Conservation (phyloP, 1,284 basidiomycete genomes). For the Pisolithus thermaeus region DNA sequence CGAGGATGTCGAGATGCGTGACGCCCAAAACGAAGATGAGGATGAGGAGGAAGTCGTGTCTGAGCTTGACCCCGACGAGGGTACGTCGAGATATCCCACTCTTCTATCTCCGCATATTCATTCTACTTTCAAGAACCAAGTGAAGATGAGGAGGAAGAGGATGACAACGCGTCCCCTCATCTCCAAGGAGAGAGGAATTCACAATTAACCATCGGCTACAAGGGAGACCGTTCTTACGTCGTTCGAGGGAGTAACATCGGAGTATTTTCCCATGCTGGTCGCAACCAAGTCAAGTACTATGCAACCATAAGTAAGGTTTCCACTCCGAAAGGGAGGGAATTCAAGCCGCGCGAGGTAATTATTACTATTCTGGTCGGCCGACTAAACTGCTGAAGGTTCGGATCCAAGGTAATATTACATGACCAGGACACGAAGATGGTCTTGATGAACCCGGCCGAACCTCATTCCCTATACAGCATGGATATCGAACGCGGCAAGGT, state of each 20-base stretch:
- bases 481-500: conserved; percentile 96
- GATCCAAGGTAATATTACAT: conserved; percentile 85
- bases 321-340: conserved; percentile 78
- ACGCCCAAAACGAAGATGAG: conserved; percentile 65
- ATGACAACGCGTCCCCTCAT: conserved; percentile 35
- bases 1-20: conserved; percentile 84
- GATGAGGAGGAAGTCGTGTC: conserved; percentile 71
- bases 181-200: conserved; percentile 71
- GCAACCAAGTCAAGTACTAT: conserved; percentile 80
- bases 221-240: conserved; percentile 94
- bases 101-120: neutral
- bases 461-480: conserved; percentile 84
- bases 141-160: conserved; percentile 50
- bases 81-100: conserved; percentile 22
- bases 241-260: conserved; percentile 95
- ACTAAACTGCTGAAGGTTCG: conserved; percentile 9
- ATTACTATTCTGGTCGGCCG: neutral
- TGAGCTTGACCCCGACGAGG: conserved; percentile 56
- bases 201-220: conserved; percentile 92
- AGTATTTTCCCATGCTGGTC: conserved; percentile 85
- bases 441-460: conserved; percentile 79
- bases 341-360: conserved; percentile 81
- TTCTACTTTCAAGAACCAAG: conserved; percentile 34
- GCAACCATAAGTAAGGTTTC: conserved; percentile 85
- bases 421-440: conserved; percentile 97